These are phyloP conservation scores for Loxodes magnus DNA, from an alignment of 73 alveolate genomes.

Conservation along the genomic window DNA sequence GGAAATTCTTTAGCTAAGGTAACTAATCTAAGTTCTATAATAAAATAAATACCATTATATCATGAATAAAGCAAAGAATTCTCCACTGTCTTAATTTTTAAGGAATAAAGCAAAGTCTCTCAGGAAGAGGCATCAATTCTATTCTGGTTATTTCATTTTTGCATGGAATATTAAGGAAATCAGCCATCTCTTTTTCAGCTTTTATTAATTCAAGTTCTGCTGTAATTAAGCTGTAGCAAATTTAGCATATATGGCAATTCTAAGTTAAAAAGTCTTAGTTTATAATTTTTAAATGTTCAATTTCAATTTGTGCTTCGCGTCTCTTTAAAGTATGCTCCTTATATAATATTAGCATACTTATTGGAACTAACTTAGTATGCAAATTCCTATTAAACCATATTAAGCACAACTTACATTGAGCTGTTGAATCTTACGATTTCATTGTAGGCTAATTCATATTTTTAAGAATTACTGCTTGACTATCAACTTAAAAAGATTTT, in stretches of 20 bases:
- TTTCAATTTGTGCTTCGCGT: background rate
- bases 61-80: conserved; percentile 59
- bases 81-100: conserved; percentile 78
- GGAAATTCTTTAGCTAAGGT: conserved; percentile 10
- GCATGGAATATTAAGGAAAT: conserved; percentile 68
- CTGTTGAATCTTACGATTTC: too few relatives aligned
- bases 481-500: conserved; percentile 37
- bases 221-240: conserved; percentile 84
- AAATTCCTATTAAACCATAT: conserved; percentile 15
- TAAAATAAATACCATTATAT: conserved; percentile 28
- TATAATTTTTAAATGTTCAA: conserved; percentile 3
- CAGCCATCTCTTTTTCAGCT: conserved; percentile 76
- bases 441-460: too few relatives aligned
- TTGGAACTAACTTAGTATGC: conserved; percentile 18
- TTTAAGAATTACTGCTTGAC: conserved; percentile 13
- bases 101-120: conserved; percentile 46
- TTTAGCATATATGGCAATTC: conserved; percentile 74
- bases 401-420: conserved; percentile 42
- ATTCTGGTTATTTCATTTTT: conserved; percentile 59
- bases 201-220: conserved; percentile 94
- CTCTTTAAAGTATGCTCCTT: background rate
- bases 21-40: too few relatives aligned
- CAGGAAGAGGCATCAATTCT: conserved; percentile 54
- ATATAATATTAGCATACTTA: conserved; percentile 19
- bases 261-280: conserved; percentile 9